Evolutionary conservation across 371 early-diverging fungal species (phyloP).

Genomic region (Syncephalastrum monosporum): DNA sequence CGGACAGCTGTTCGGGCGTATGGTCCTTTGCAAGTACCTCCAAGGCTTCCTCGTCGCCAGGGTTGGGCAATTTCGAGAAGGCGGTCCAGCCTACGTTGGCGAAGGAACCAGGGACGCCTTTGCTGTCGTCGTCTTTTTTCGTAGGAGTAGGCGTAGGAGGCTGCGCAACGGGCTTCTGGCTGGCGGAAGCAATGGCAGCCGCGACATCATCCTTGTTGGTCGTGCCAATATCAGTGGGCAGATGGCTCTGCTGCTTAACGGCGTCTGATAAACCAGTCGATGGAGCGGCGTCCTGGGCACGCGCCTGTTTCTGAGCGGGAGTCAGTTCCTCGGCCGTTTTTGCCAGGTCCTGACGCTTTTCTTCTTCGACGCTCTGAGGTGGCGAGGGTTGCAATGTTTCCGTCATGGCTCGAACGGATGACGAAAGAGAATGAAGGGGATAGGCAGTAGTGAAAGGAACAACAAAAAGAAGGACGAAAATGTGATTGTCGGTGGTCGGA

Average conservation of each 20-base stretch:
- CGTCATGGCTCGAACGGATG: too few species aligned
- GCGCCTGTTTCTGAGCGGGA: slow-evolving; percentile 12
- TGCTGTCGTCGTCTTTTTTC: neutral
- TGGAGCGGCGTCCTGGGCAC: slow-evolving; percentile 6
- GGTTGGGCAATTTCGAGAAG: slow-evolving; percentile 43
- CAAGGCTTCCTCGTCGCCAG: slow-evolving; percentile 39
- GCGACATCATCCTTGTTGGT: slow-evolving; percentile 8
- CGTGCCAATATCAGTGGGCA: slow-evolving; percentile 15
- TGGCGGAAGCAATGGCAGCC: slow-evolving; percentile 12
- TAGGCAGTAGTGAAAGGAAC: too few species aligned
- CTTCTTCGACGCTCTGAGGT: too few species aligned
- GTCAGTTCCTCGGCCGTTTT: slow-evolving; percentile 9
- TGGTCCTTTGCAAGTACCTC: slow-evolving; percentile 15
- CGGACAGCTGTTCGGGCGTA: slow-evolving; percentile 24
- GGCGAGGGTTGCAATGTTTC: too few species aligned
- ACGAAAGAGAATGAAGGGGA: too few species aligned
- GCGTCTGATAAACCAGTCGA: slow-evolving; percentile 15
- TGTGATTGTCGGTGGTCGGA: too few species aligned
- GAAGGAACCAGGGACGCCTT: slow-evolving; percentile 12
- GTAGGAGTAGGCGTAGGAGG: neutral
- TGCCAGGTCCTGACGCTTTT: too few species aligned
- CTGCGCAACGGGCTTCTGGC: slow-evolving; percentile 12
- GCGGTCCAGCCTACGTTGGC: slow-evolving; percentile 37
- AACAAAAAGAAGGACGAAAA: too few species aligned
- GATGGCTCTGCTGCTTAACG: slow-evolving; percentile 5